Percentiles rank a stretch among this genome's conserved stretches.
phyloP scores from a whole-genome alignment of 2,329 filamentous ascomycete genomes.

The Elsinoe ampelina region DNA sequence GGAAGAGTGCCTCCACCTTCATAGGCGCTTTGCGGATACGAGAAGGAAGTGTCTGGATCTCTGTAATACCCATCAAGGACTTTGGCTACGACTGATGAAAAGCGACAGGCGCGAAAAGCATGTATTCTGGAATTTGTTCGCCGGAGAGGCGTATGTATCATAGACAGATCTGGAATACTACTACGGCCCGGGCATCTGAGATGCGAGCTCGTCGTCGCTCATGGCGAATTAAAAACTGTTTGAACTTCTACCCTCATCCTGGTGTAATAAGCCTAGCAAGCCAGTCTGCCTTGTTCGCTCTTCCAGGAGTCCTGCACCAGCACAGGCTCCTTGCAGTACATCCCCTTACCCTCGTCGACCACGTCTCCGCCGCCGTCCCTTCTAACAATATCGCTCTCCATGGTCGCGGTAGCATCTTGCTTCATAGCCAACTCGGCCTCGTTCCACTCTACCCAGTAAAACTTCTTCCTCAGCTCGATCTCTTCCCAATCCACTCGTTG shows the following conservation, averaged over 20 bases:
- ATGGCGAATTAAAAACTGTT: not conserved
- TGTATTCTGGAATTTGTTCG: not conserved
- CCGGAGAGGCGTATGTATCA: not conserved
- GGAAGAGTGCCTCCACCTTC: not conserved
- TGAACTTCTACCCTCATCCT: not conserved
- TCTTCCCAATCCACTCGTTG: too few relatives aligned
- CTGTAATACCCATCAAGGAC: not conserved
- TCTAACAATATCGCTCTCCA: too few relatives aligned
- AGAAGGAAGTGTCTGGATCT: not conserved
- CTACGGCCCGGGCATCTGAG: not conserved
- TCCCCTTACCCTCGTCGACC: too few relatives aligned
- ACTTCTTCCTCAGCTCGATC: too few relatives aligned
- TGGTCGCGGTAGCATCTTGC: too few relatives aligned
- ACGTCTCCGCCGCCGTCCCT: too few relatives aligned
- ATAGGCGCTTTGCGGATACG: not conserved
- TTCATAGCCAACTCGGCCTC: too few relatives aligned
- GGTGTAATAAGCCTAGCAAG: not conserved
- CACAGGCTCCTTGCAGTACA: too few relatives aligned
- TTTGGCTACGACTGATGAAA: conserved; percentile 1
- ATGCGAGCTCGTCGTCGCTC: not conserved
- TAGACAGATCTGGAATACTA: not conserved
- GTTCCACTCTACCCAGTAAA: too few relatives aligned
- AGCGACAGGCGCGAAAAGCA: not conserved
- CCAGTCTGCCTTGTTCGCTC: too few relatives aligned
- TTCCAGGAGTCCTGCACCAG: too few relatives aligned